Conservation (phyloP, 495 filamentous ascomycete species). For the Cairneyella variabilis region DNA sequence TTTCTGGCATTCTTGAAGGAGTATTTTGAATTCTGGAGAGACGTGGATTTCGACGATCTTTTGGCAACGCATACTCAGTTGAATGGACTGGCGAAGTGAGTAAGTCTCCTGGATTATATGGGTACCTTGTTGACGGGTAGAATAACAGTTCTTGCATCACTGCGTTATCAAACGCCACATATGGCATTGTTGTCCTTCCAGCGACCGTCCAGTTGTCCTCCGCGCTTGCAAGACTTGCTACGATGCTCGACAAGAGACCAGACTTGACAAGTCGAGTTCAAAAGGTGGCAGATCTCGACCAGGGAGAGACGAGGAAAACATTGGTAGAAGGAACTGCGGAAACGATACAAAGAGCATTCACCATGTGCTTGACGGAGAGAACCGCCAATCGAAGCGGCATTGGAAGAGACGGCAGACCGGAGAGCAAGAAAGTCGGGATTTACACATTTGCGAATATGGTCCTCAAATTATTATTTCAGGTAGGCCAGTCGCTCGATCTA, state of each 20-base stretch:
- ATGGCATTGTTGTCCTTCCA: slow-evolving; percentile 73
- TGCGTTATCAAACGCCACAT: slow-evolving; percentile 71
- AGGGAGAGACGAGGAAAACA: slow-evolving; percentile 55
- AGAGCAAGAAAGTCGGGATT: slow-evolving; percentile 82
- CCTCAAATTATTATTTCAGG: slow-evolving; percentile 82
- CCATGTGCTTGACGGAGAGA: slow-evolving; percentile 82
- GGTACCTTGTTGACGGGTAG: not conserved
- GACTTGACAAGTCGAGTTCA: slow-evolving; percentile 59
- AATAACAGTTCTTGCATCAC: slow-evolving; percentile 65
- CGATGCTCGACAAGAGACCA: slow-evolving; percentile 72
- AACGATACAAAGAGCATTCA: slow-evolving; percentile 84
- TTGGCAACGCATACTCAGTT: slow-evolving; percentile 71
- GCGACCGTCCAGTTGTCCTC: slow-evolving; percentile 73
- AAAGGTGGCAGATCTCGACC: slow-evolving; percentile 37
- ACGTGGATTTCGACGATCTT: slow-evolving; percentile 70
- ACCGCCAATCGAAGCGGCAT: slow-evolving; percentile 50
- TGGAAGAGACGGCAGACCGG: slow-evolving; percentile 51
- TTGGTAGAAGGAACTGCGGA: slow-evolving; percentile 83
- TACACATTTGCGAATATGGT: slow-evolving; percentile 90
- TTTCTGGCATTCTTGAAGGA: slow-evolving; percentile 74
- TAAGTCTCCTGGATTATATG: not conserved
- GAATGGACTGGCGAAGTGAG: slow-evolving; percentile 68
- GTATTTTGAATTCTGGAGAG: slow-evolving; percentile 75
- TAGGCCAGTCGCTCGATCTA: slow-evolving; percentile 27
- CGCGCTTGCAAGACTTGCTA: slow-evolving; percentile 73